Evolutionary conservation across 108 stramenopile genomes (phyloP).

Genomic region (Nitzschia palea): DNA sequence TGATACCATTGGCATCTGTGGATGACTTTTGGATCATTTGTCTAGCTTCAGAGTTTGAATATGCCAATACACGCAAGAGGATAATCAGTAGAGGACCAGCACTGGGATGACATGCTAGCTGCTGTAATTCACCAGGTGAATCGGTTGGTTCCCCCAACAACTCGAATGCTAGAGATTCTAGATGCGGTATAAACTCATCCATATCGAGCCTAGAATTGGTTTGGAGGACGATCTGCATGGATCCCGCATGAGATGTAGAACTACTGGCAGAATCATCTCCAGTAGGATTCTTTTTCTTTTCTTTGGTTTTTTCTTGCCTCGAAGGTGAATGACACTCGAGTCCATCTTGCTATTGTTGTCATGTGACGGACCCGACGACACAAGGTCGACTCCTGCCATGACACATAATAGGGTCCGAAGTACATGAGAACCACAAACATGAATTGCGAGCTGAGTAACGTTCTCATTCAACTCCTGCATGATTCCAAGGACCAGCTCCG

Average conservation of each 20-base stretch:
- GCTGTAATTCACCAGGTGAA: slow-evolving; percentile 60
- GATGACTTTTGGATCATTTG: neutral
- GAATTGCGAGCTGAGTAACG: slow-evolving; percentile 62
- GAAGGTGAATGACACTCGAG: slow-evolving; percentile 37
- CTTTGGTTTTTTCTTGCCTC: slow-evolving; percentile 58
- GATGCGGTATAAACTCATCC: slow-evolving; percentile 1
- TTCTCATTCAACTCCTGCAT: slow-evolving; percentile 62
- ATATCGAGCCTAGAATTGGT: slow-evolving; percentile 37
- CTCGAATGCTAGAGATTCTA: slow-evolving; percentile 33
- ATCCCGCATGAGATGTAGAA: slow-evolving; percentile 32
- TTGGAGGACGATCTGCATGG: slow-evolving; percentile 33
- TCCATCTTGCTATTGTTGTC: slow-evolving; percentile 35
- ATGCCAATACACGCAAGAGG: slow-evolving; percentile 66
- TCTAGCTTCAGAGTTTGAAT: slow-evolving; percentile 29
- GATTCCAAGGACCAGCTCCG: slow-evolving; percentile 42
- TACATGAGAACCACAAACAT: slow-evolving; percentile 87
- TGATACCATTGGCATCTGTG: slow-evolving; percentile 15
- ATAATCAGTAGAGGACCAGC: slow-evolving; percentile 80
- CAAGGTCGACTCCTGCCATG: slow-evolving; percentile 66
- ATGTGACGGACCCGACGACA: slow-evolving; percentile 14
- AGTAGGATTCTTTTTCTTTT: slow-evolving; percentile 71
- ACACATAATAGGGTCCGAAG: slow-evolving; percentile 73
- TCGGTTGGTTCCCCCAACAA: slow-evolving; percentile 30
- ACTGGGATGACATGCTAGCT: slow-evolving; percentile 70
- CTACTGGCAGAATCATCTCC: slow-evolving; percentile 9